A percentile compares a stretch with the other conserved stretches of the same genome.
These are phyloP conservation scores for Athelia sp. DNA, from an alignment of 1,284 basidiomycete species.

Conservation along the genomic window DNA sequence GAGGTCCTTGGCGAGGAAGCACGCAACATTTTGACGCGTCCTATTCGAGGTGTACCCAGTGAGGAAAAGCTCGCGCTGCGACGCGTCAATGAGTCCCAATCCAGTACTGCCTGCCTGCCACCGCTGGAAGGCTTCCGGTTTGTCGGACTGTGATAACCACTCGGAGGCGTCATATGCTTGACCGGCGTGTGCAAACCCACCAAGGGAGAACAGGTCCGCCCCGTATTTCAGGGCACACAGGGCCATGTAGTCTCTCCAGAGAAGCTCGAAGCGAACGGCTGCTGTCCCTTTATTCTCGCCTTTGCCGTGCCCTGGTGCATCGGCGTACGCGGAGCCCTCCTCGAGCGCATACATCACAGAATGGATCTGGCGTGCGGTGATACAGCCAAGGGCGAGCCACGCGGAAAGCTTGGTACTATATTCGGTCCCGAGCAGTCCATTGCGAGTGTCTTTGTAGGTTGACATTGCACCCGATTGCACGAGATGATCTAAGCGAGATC, in stretches of 20 bases:
- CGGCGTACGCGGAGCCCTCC: constrained; percentile 10
- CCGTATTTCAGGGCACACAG: constrained; percentile 29
- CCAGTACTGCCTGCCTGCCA: constrained; percentile 45
- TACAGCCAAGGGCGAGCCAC: constrained; percentile 40
- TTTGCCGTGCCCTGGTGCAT: constrained; percentile 7
- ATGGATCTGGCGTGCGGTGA: constrained; percentile 39
- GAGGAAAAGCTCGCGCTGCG: constrained; percentile 41
- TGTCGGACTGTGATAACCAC: too few species aligned
- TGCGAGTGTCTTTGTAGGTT: constrained; percentile 47
- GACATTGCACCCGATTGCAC: constrained; percentile 19
- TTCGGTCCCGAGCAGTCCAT: constrained; percentile 43
- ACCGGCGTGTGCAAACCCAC: constrained; percentile 16
- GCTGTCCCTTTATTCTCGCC: constrained; percentile 14
- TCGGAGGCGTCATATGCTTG: constrained; percentile 5
- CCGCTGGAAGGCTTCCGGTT: constrained; percentile 23
- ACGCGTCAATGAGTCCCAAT: constrained; percentile 49
- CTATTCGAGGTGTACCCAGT: constrained; percentile 53
- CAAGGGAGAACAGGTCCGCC: constrained; percentile 15
- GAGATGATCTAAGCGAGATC: constrained; percentile 32
- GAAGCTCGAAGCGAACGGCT: constrained; percentile 39
- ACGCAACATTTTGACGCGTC: constrained; percentile 50
- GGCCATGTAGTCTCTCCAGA: constrained; percentile 52
- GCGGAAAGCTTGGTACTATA: constrained; percentile 50
- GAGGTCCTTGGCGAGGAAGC: constrained; percentile 45
- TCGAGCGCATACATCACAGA: constrained; percentile 17